Conservation (phyloP, 208 protist genomes). For the Acanthamoeba sp. region DNA sequence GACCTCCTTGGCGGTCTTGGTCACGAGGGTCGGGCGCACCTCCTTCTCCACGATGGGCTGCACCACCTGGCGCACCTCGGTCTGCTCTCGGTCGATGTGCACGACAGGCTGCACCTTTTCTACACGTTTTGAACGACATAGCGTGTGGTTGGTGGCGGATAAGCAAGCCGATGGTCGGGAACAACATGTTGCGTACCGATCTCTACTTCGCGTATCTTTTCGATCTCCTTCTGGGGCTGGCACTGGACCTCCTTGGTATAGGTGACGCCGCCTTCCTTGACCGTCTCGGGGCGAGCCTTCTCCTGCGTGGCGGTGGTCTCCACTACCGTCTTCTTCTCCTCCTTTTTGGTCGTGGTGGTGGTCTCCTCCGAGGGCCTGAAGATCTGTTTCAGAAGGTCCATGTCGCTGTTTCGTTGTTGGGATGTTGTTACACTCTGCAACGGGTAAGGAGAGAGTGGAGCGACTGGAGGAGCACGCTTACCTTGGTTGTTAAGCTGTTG, state of each 20-base stretch:
- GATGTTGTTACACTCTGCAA: no score
- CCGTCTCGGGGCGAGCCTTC: background rate
- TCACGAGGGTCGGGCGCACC: background rate
- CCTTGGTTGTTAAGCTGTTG: no score
- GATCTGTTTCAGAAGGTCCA: conserved; percentile 34
- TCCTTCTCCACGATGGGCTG: conserved; percentile 55
- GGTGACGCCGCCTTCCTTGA: conserved; percentile 50
- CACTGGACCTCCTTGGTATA: conserved; percentile 47
- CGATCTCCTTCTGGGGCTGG: conserved; percentile 41
- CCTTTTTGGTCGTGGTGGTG: background rate
- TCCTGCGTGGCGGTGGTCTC: conserved; percentile 10
- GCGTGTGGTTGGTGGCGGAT: no score
- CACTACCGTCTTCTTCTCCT: conserved; percentile 15
- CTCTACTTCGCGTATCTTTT: background rate
- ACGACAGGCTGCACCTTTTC: conserved; percentile 46
- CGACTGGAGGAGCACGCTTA: no score
- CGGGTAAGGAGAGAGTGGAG: no score
- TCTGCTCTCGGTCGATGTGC: conserved; percentile 54
- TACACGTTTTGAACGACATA: background rate
- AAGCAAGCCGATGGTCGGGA: no score
- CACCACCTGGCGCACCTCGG: conserved; percentile 41
- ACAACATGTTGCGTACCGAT: conserved; percentile 10
- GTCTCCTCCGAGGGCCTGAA: background rate
- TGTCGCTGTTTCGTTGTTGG: no score
- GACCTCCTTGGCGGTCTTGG: conserved; percentile 32